A percentile compares a stretch with the other conserved stretches of the same genome.
Conservation (phyloP, 495 filamentous ascomycete species). For the Aspergillus incahuasiensis region DNA sequence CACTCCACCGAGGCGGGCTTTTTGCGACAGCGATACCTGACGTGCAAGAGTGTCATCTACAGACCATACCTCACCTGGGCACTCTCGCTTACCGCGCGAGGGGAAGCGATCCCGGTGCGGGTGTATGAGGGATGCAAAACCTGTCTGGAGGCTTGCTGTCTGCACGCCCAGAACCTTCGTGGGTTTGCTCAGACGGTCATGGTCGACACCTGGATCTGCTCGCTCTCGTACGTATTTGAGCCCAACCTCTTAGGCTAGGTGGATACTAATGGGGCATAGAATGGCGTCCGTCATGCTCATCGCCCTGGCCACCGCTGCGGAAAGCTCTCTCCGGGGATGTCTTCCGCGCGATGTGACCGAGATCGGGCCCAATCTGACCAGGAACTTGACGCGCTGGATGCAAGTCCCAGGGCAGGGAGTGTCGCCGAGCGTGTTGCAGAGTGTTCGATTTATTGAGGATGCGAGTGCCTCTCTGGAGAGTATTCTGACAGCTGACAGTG, state of each 20-base stretch:
- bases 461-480: conserved; percentile 1
- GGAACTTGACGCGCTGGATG: conserved; percentile 16
- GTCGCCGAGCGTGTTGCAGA: conserved; percentile 25
- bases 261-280: neutral
- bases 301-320: conserved; percentile 16
- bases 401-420: conserved; percentile 14
- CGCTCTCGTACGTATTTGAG: conserved; percentile 35
- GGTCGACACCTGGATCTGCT: conserved; percentile 48
- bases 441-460: conserved; percentile 17
- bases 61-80: conserved; percentile 41
- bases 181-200: conserved; percentile 38
- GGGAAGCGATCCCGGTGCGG: conserved; percentile 13
- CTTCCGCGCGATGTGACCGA: conserved; percentile 13
- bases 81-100: conserved; percentile 26
- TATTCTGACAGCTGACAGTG: neutral
- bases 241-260: neutral
- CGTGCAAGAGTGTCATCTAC: conserved; percentile 45
- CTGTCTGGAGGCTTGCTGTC: conserved; percentile 36
- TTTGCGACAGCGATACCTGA: conserved; percentile 41
- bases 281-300: conserved; percentile 25
- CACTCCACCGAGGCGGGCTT: conserved; percentile 33
- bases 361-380: conserved; percentile 18
- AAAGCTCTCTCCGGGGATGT: conserved; percentile 8
- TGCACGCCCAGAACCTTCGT: conserved; percentile 38
- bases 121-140: conserved; percentile 31